Evolutionary conservation across 2,329 filamentous ascomycete genomes (phyloP).

Genomic region (Teratosphaeriaceae sp.): DNA sequence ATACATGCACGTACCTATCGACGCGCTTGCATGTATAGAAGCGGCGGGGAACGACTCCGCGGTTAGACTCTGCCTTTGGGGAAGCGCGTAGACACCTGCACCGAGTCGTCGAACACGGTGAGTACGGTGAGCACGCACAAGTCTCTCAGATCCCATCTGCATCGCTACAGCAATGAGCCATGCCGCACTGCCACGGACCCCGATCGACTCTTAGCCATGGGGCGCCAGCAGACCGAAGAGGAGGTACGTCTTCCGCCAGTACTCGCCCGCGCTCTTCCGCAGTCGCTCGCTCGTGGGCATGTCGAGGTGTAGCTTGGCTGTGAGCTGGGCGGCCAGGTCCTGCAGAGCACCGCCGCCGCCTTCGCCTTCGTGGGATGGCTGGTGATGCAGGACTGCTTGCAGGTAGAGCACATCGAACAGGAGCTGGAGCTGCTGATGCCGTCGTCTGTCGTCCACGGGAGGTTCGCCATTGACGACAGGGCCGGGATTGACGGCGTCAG

Average conservation of each 20-base stretch:
- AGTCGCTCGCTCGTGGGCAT: constrained; percentile 48
- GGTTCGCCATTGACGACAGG: constrained; percentile 7
- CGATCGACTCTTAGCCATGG: no score
- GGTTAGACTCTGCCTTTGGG: no score
- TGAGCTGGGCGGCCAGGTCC: neutral
- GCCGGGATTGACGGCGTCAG: constrained; percentile 8
- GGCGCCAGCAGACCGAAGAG: constrained; percentile 67
- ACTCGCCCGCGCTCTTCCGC: constrained; percentile 60
- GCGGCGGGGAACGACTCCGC: neutral
- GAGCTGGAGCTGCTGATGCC: constrained; percentile 28
- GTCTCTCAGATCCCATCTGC: no score
- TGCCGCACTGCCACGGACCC: no score
- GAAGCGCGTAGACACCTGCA: no score
- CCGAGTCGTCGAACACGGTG: no score
- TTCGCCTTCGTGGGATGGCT: neutral
- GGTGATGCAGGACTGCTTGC: constrained; percentile 16
- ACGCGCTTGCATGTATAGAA: neutral
- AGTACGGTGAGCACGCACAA: no score
- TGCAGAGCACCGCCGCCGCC: constrained; percentile 3
- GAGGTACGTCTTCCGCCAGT: constrained; percentile 75
- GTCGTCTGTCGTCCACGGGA: constrained; percentile 1
- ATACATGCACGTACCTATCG: neutral
- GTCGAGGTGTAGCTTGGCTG: constrained; percentile 38
- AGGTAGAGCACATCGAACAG: constrained; percentile 41
- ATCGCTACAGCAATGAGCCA: no score